These are phyloP conservation scores for Yamadazyma takamatsuzukensis DNA, from an alignment of 805 yeast genomes.

Conservation along the genomic window DNA sequence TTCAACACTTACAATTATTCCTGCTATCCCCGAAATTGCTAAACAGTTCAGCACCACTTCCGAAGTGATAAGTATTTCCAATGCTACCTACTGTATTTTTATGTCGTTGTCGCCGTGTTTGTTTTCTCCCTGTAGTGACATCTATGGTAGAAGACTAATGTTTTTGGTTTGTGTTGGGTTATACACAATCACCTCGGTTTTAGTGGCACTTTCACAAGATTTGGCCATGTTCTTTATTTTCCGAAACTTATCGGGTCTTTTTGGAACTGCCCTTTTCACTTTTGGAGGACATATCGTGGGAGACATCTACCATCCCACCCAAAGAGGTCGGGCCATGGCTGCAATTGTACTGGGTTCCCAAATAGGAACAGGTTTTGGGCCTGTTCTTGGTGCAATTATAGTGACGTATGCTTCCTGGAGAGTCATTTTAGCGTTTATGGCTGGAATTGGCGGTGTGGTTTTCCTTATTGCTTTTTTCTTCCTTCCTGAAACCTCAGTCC, in stretches of 20 bases:
- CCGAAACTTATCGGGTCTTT: conserved; percentile 47
- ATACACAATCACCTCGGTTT: conserved; percentile 15
- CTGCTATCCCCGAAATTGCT: conserved; percentile 52
- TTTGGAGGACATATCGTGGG: conserved; percentile 51
- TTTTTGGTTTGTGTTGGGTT: conserved; percentile 40
- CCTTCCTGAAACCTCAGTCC: conserved; percentile 44
- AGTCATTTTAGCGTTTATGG: conserved; percentile 48
- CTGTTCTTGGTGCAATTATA: conserved; percentile 50
- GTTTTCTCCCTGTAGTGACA: conserved; percentile 47
- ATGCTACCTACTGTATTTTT: conserved; percentile 46
- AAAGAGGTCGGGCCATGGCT: conserved; percentile 51
- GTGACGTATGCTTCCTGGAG: conserved; percentile 52
- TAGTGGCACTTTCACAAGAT: conserved; percentile 47
- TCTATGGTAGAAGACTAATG: conserved; percentile 47
- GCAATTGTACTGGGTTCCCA: conserved; percentile 49
- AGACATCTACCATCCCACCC: conserved; percentile 47
- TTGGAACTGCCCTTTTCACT: conserved; percentile 54
- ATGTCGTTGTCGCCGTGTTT: conserved; percentile 54
- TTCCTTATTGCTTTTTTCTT: conserved; percentile 33
- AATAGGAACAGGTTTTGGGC: conserved; percentile 52
- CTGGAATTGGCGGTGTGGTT: conserved; percentile 39
- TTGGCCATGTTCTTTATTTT: conserved; percentile 53
- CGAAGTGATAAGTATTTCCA: conserved; percentile 45
- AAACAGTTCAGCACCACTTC: conserved; percentile 42
- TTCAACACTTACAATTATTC: conserved; percentile 43